phyloP scores from a whole-genome alignment of 768 basidiomycete genomes.

The Boletus bicolor region DNA sequence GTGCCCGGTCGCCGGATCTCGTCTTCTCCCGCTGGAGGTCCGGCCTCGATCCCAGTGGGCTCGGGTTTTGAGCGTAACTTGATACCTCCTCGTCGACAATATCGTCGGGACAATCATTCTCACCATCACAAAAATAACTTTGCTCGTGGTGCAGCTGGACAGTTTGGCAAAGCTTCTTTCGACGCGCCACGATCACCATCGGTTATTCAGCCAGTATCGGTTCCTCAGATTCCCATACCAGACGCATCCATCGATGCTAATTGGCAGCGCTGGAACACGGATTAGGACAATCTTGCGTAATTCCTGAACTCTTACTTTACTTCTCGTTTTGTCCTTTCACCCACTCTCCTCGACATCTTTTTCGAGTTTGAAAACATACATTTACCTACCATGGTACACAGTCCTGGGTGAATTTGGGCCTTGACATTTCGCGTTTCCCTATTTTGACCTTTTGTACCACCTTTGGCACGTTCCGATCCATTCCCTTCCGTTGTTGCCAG shows the following conservation, averaged over 20 bases:
- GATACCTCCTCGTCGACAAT: slow-evolving; percentile 30
- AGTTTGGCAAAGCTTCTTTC: slow-evolving; percentile 17
- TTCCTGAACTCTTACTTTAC: not conserved
- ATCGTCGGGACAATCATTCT: slow-evolving; percentile 29
- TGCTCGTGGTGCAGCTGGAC: slow-evolving; percentile 19
- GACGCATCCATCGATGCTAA: slow-evolving; percentile 15
- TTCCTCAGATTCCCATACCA: slow-evolving; percentile 6
- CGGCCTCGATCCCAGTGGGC: slow-evolving; percentile 9
- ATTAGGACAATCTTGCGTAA: slow-evolving; percentile 10
- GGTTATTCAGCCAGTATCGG: slow-evolving; percentile 9
- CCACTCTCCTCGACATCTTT: not conserved
- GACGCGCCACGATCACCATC: slow-evolving; percentile 20
- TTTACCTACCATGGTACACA: not conserved
- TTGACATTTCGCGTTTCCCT: not conserved
- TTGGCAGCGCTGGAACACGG: slow-evolving; percentile 20
- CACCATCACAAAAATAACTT: slow-evolving; percentile 28
- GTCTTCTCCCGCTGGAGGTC: slow-evolving; percentile 15
- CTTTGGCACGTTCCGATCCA: not conserved
- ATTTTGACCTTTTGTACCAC: not conserved
- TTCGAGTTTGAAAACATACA: slow-evolving; percentile 1
- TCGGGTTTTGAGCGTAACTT: slow-evolving; percentile 23
- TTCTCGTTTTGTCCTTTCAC: slow-evolving; percentile 14
- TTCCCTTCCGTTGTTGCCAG: not conserved
- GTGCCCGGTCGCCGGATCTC: slow-evolving; percentile 14
- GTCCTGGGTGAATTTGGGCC: not conserved